Percentiles rank a stretch among this genome's conserved stretches.
These are phyloP conservation scores for Fusarium graminum DNA, from an alignment of 2,329 filamentous ascomycete species.

Conservation along the genomic window DNA sequence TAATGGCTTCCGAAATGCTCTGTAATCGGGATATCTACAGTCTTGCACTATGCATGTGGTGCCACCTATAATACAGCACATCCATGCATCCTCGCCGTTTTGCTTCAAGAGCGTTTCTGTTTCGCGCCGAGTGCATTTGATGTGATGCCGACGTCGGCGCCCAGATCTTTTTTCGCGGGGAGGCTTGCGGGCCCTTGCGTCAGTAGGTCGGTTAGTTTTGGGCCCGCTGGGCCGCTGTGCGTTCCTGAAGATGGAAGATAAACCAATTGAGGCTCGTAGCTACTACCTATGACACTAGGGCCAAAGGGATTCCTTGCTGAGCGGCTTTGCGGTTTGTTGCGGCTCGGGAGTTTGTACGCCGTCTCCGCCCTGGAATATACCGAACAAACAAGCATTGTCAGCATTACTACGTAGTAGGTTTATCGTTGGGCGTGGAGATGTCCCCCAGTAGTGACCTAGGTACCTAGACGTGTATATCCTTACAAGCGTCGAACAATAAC, in stretches of 20 bases:
- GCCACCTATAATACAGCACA: conserved; percentile 1
- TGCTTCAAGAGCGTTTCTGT: conserved; percentile 13
- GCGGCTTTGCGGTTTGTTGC: conserved; percentile 35
- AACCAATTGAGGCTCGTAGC: conserved; percentile 14
- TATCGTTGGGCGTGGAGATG: neutral
- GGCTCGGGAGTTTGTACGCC: conserved; percentile 21
- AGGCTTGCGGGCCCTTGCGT: conserved; percentile 32
- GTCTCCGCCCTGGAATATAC: conserved; percentile 3
- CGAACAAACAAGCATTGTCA: conserved; percentile 1
- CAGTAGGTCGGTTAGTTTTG: conserved; percentile 10
- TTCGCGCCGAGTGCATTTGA: conserved; percentile 24
- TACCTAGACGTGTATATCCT: neutral
- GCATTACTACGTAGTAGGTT: no score
- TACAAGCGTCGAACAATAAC: neutral
- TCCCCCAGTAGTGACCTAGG: no score
- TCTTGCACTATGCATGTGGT: conserved; percentile 10
- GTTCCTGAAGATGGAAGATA: conserved; percentile 10
- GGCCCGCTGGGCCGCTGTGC: conserved; percentile 24
- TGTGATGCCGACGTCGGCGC: conserved; percentile 48
- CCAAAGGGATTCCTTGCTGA: conserved; percentile 28
- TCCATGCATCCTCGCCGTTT: conserved; percentile 6
- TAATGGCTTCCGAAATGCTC: neutral
- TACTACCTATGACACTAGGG: conserved; percentile 35
- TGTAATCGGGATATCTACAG: conserved; percentile 18
- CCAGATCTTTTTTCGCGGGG: conserved; percentile 34